Evolutionary conservation across 2,329 filamentous ascomycete genomes (phyloP).

Genomic region (Claviceps maximensis): DNA sequence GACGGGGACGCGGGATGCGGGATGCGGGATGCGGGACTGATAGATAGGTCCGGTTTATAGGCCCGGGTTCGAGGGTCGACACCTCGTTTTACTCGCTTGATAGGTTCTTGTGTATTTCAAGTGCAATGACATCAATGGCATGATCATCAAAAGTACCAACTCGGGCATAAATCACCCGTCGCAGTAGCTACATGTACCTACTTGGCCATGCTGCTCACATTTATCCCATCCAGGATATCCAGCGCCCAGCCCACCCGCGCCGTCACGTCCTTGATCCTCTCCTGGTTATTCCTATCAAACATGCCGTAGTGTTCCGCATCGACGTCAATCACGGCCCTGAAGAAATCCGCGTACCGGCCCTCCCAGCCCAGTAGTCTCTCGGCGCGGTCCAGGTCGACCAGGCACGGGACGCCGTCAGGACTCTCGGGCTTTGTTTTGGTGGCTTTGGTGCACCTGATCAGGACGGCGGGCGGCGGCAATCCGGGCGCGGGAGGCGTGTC

Average conservation of each 20-base stretch:
- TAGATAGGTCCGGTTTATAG: too few relatives aligned
- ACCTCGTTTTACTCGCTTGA: too few relatives aligned
- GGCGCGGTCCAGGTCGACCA: slow-evolving; percentile 15
- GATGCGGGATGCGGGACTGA: too few relatives aligned
- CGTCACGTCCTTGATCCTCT: slow-evolving; percentile 8
- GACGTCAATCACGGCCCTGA: slow-evolving; percentile 16
- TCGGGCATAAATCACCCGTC: too few relatives aligned
- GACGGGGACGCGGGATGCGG: too few relatives aligned
- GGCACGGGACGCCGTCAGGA: slow-evolving; percentile 4
- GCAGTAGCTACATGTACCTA: background rate
- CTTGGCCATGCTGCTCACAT: background rate
- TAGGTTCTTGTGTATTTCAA: too few relatives aligned
- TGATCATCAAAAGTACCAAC: too few relatives aligned
- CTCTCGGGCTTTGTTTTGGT: slow-evolving; percentile 3
- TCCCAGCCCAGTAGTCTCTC: slow-evolving; percentile 17
- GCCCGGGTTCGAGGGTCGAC: too few relatives aligned
- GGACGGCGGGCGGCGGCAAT: slow-evolving; percentile 13
- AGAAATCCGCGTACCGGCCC: slow-evolving; percentile 14
- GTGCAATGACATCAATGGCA: too few relatives aligned
- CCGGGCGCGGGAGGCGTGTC: background rate
- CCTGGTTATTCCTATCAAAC: slow-evolving; percentile 10
- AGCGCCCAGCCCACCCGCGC: slow-evolving; percentile 5
- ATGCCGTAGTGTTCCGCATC: slow-evolving; percentile 16
- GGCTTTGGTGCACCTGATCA: slow-evolving; percentile 11
- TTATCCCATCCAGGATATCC: slow-evolving; percentile 5